Percentiles rank a stretch among this genome's conserved stretches.
Conservation (phyloP, 805 yeast genomes). For the Yarrowia yakushimensis region DNA sequence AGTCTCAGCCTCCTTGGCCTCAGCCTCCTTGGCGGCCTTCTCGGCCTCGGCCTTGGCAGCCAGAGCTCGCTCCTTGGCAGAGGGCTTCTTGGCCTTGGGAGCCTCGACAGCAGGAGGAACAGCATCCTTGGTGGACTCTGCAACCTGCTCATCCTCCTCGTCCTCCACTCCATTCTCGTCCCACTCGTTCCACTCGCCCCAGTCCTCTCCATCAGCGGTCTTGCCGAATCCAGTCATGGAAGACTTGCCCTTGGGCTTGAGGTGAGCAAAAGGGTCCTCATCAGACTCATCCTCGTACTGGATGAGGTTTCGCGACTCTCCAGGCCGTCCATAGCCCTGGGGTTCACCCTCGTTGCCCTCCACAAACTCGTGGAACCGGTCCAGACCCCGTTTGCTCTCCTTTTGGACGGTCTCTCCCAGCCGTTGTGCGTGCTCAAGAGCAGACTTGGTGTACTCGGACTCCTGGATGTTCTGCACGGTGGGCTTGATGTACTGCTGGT, state of each 20-base stretch:
- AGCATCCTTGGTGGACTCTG: conserved; percentile 11
- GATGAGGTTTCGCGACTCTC: conserved; percentile 39
- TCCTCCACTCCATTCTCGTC: conserved; percentile 10
- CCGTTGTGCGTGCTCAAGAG: conserved; percentile 91
- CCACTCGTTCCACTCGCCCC: conserved; percentile 34
- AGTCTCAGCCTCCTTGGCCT: not conserved
- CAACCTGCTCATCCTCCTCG: conserved; percentile 12
- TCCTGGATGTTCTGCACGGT: conserved; percentile 74
- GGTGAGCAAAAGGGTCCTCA: conserved; percentile 65
- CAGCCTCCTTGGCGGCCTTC: conserved; percentile 15
- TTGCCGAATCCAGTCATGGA: conserved; percentile 46
- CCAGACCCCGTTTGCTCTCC: conserved; percentile 72
- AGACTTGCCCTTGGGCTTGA: conserved; percentile 58
- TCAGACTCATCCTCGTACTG: conserved; percentile 33
- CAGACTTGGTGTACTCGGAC: conserved; percentile 75
- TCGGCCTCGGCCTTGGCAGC: conserved; percentile 23
- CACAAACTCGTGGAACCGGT: conserved; percentile 60
- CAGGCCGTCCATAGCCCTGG: conserved; percentile 39
- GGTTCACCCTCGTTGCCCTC: conserved; percentile 39
- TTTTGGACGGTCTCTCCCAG: conserved; percentile 93
- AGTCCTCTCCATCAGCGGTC: conserved; percentile 31
- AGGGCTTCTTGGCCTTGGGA: conserved; percentile 1
- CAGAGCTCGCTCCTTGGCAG: conserved; percentile 20
- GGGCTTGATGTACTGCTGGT: conserved; percentile 88
- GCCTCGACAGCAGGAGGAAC: conserved; percentile 1